Evolutionary conservation across 1,284 basidiomycete genomes (phyloP).

Genomic region (Sutorius eximius): DNA sequence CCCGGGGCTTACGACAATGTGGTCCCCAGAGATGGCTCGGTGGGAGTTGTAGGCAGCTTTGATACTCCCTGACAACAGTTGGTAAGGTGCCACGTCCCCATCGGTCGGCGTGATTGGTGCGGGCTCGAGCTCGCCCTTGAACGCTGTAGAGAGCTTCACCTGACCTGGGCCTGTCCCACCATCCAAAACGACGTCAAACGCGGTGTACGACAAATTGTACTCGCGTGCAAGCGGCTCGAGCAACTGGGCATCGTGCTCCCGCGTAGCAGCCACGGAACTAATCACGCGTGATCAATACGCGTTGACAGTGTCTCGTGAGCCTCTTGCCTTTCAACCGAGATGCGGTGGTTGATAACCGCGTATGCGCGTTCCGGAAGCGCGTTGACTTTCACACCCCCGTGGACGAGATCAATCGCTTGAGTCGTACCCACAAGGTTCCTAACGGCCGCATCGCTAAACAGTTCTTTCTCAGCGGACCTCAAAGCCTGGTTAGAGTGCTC

Average conservation of each 20-base stretch:
- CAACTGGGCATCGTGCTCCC: slow-evolving; percentile 42
- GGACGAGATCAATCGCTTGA: slow-evolving; percentile 59
- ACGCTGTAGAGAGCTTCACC: slow-evolving; percentile 43
- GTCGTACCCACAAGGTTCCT: slow-evolving; percentile 48
- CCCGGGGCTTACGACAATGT: slow-evolving; percentile 48
- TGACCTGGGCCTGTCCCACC: slow-evolving; percentile 22
- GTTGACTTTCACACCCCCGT: slow-evolving; percentile 63
- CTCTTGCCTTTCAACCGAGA: slow-evolving; percentile 36
- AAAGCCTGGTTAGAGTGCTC: slow-evolving; percentile 43
- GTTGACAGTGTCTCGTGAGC: slow-evolving; percentile 32
- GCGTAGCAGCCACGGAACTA: slow-evolving; percentile 46
- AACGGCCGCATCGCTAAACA: slow-evolving; percentile 35
- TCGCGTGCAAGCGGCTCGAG: slow-evolving; percentile 44
- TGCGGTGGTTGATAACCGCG: slow-evolving; percentile 49
- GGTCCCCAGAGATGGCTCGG: slow-evolving; percentile 32
- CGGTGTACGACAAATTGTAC: slow-evolving; percentile 47
- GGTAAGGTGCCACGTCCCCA: slow-evolving; percentile 45
- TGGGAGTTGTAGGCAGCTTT: slow-evolving; percentile 44
- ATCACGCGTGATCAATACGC: neutral
- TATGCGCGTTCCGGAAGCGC: slow-evolving; percentile 56
- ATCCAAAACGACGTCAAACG: slow-evolving; percentile 37
- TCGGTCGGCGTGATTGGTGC: slow-evolving; percentile 54
- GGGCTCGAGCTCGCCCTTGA: slow-evolving; percentile 45
- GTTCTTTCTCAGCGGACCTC: slow-evolving; percentile 40
- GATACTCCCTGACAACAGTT: slow-evolving; percentile 51